Evolutionary conservation across 495 filamentous ascomycete species (phyloP).

Genomic region (Tuber borchii): DNA sequence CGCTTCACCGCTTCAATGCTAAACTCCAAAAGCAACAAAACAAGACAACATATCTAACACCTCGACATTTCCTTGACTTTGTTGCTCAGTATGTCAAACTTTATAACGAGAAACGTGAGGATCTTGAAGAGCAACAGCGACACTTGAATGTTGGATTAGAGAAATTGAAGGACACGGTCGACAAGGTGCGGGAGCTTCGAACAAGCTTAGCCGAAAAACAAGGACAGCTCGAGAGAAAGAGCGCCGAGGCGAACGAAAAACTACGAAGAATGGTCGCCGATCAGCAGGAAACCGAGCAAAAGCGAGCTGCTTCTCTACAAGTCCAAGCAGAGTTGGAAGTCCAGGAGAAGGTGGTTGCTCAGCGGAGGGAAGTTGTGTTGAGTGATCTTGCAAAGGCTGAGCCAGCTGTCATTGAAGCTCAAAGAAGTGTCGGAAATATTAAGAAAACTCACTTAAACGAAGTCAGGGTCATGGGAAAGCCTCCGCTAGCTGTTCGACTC

Average conservation of each 20-base stretch:
- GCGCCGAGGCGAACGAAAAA: conserved; percentile 93
- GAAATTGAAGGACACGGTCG: conserved; percentile 94
- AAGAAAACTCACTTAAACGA: conserved; percentile 94
- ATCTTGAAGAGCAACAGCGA: conserved; percentile 94
- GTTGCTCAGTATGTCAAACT: conserved; percentile 96
- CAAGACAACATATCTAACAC: conserved; percentile 84
- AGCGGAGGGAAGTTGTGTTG: conserved; percentile 75
- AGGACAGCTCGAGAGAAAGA: conserved; percentile 82
- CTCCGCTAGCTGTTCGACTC: conserved; percentile 80
- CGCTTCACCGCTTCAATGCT: conserved; percentile 78
- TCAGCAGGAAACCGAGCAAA: conserved; percentile 89
- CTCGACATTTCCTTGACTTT: conserved; percentile 95
- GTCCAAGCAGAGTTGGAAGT: conserved; percentile 80
- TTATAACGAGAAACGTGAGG: conserved; percentile 96
- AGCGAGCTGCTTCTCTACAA: conserved; percentile 76
- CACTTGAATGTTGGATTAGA: conserved; percentile 97
- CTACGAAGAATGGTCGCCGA: conserved; percentile 93
- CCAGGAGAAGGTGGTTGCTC: conserved; percentile 81
- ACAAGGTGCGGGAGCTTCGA: conserved; percentile 89
- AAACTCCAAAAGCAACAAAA: conserved; percentile 87
- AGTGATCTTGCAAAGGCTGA: conserved; percentile 84
- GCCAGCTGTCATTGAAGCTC: conserved; percentile 84
- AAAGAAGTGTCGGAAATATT: conserved; percentile 94
- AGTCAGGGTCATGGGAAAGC: conserved; percentile 91
- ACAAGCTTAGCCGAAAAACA: conserved; percentile 90